Percentiles rank a stretch among this genome's conserved stretches.
Conservation (phyloP, 345 rosid species). For the Barbarea vulgaris region DNA sequence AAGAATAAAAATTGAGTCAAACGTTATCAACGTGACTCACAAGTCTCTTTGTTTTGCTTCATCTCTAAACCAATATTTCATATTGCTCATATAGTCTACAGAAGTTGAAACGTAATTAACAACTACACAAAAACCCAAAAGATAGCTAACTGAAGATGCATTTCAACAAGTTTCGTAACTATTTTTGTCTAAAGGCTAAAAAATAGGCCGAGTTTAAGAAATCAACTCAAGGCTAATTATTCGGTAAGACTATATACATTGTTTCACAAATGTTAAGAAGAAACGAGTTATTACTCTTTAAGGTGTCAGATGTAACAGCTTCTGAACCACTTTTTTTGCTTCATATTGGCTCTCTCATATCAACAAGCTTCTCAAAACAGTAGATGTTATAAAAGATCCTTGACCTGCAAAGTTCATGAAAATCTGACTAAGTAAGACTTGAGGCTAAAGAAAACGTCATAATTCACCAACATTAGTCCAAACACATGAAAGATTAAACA, state of each 20-base stretch:
- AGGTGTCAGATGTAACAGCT: not conserved
- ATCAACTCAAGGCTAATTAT: not conserved
- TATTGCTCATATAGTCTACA: not conserved
- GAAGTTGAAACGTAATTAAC: not conserved
- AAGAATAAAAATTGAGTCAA: too few relatives aligned
- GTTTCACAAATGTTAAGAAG: not conserved
- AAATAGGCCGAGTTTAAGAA: not conserved
- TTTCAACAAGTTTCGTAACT: not conserved
- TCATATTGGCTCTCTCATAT: not conserved
- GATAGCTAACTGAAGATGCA: not conserved
- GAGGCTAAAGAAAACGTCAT: not conserved
- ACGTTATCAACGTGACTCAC: too few relatives aligned
- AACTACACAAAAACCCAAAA: not conserved
- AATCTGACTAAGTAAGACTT: not conserved
- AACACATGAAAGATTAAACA: not conserved
- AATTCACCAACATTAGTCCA: too few relatives aligned
- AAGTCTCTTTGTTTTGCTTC: not conserved
- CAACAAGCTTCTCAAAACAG: not conserved
- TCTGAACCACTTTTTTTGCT: not conserved
- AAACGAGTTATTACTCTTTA: too few relatives aligned
- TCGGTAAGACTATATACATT: not conserved
- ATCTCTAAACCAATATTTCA: not conserved
- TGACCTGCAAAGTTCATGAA: not conserved
- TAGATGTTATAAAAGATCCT: not conserved
- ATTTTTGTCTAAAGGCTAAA: not conserved